Base-by-base conservation (phyloP, 805 yeast species). In the Sporopachydermia quercuum region DNA sequence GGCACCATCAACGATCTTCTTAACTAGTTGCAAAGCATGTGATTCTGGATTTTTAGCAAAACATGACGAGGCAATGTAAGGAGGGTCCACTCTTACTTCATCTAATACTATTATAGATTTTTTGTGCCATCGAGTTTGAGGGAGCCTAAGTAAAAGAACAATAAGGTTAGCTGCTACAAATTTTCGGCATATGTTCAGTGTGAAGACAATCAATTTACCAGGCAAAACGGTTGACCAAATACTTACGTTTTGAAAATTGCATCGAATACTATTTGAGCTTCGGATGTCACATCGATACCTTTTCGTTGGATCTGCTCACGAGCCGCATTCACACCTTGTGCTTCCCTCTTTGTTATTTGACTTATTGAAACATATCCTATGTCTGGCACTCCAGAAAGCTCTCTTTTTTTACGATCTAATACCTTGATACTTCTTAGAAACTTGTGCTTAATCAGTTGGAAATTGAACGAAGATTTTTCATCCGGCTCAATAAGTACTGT, bases 351-450 rank as follows among this genome's bases (percentile, higher is more conserved):
- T 19, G 51, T 47, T 5, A 59, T 52, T 36, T 53, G 47, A 13
- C 49, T 49, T 4, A 60, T 38, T 37, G 56, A 47, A 6, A 62
- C 59, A 38, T 8, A 39, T 18, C 33, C 19, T 15, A 35, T 6
- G 35, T 37, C 16, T 11, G 40, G 17, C n/a, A 36, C 18, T 19
- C 35, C 37, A 18, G 39, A 27, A 35, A 16, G 53, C 40, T 47
- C 49, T 19, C 52, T 41, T 35, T 47, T 56, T 41, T 56, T 64
- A 46, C 57, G 69, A 37, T 65, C 71, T 39, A 62, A 48, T 6
- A 67, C 68, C 16, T 63, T 62, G 14, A 78, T 61, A 4, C 63
- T 60, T 49, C 74, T 76, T 45, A 80, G 67, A 51, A 72, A 78
- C 2, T 73, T 54, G 5, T 74, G 63, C 50, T 75, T 76, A 39